Evolutionary conservation across 306 rosid species (phyloP), one percentile per base, ranked within the genome.

Genomic region (Cucumis hystrix): DNA sequence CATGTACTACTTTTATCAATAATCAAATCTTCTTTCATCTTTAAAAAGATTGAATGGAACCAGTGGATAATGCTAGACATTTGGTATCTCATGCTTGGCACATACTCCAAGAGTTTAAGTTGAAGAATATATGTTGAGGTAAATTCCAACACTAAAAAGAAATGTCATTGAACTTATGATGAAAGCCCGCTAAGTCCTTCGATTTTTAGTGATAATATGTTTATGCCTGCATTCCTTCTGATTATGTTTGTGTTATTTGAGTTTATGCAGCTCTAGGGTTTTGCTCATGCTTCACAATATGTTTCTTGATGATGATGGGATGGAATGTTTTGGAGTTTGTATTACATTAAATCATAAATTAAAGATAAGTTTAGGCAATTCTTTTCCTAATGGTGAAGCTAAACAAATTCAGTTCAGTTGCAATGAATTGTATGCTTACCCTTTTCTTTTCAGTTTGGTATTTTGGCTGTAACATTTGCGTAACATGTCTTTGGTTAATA

Each of bases 71-170:
- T 84, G 89, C 37, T 91, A 92, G 75, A 96, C 99, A 40, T 91
- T 89, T 82, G 99, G 99, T 82, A 96, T 83, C 85, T 18, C 14
- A 49, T 89, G 98, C 84, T 83, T 96, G 81, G 98, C 99, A 76
- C 96, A 89, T 79, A 82, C 82, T n/a, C 79, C 86, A 88, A 59
- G 99, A 92, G 82, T 95, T 95, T 83, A 91, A 95, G 83, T 77
- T 89, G 82, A 95, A 88, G 87, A 89, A 92, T 83, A n/a, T n/a
- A n/a, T n/a, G 96, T 96, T 17, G 99, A 96, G 96, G 98, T 92
- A 85, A 78, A 47, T 70, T 10, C 75, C 58, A 14, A 70, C 40
- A 20, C 58, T 69, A 3, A 13, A 69, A 69, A 13, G 33, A 52
- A 52, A 13, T 51, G n/a, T 15, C 57, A 7, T 16, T 6, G 20